Percentiles rank a stretch among this genome's conserved stretches.
Evolutionary conservation across 1,139 yeast species (phyloP).

Genomic region (Scheffersomyces titani): DNA sequence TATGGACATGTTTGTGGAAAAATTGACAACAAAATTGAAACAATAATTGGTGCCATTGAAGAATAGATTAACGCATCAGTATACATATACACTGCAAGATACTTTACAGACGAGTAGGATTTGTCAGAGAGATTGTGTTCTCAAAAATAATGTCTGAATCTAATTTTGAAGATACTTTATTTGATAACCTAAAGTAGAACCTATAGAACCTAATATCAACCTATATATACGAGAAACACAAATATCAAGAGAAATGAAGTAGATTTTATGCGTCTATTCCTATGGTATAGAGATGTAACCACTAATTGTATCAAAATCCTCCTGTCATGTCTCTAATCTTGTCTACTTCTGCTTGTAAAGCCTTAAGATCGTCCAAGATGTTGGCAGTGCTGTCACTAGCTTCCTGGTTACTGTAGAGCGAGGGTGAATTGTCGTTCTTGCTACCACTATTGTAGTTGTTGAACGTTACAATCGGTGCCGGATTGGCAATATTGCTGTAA

Average conservation of each 20-base stretch:
- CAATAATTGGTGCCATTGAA: neutral
- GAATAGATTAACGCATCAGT: conserved; percentile 3
- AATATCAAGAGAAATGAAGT: neutral
- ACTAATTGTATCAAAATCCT: conserved; percentile 32
- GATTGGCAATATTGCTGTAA: neutral
- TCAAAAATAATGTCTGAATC: neutral
- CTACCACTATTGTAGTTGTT: neutral
- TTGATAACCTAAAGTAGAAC: neutral
- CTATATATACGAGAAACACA: neutral
- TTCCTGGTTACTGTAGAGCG: conserved; percentile 12
- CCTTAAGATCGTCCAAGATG: conserved; percentile 60
- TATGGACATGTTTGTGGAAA: conserved; percentile 1
- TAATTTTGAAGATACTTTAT: neutral
- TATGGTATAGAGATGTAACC: neutral
- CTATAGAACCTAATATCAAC: neutral
- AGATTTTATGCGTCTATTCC: neutral
- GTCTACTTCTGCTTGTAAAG: conserved; percentile 66
- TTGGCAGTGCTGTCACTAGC: conserved; percentile 43
- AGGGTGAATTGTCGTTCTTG: neutral
- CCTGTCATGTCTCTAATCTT: conserved; percentile 51
- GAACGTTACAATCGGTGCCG: neutral
- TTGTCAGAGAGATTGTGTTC: neutral
- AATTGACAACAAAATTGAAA: neutral
- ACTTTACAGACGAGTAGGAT: neutral
- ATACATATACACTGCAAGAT: neutral